Evolutionary conservation across 257 asterid genomes (phyloP).

Genomic region (Eustoma russellianum): DNA sequence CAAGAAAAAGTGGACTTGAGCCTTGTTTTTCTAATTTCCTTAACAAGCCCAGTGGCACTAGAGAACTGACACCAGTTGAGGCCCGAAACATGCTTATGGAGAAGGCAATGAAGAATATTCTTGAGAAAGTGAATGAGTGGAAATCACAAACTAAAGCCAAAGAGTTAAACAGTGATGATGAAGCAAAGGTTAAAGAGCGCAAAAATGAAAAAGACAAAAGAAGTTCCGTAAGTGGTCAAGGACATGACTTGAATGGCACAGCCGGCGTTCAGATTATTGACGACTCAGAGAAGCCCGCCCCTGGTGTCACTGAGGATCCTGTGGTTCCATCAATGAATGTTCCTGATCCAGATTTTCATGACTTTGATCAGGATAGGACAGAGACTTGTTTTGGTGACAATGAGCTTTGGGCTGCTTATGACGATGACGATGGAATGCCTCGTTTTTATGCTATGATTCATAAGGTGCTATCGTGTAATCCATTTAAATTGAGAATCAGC

Average conservation of each 20-base stretch:
- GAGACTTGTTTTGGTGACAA: slow-evolving; percentile 55
- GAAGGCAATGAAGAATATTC: slow-evolving; percentile 41
- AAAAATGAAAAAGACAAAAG: slow-evolving; percentile 21
- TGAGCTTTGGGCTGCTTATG: slow-evolving; percentile 84
- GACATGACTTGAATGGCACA: slow-evolving; percentile 28
- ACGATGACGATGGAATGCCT: slow-evolving; percentile 75
- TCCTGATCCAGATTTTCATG: slow-evolving; percentile 81
- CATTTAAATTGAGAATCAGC: slow-evolving; percentile 58
- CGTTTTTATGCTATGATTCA: slow-evolving; percentile 64
- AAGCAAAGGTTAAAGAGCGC: slow-evolving; percentile 15
- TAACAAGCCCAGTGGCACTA: slow-evolving; percentile 23
- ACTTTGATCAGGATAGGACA: slow-evolving; percentile 58
- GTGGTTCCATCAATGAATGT: slow-evolving; percentile 42
- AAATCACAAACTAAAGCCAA: slow-evolving; percentile 15
- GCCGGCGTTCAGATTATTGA: slow-evolving; percentile 19
- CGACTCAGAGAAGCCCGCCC: slow-evolving; percentile 20
- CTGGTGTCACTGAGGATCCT: slow-evolving; percentile 16
- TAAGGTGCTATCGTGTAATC: slow-evolving; percentile 54
- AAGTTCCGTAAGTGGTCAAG: slow-evolving; percentile 18
- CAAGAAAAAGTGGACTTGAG: slow-evolving; percentile 27
- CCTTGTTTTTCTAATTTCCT: slow-evolving; percentile 18
- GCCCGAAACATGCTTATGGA: slow-evolving; percentile 31
- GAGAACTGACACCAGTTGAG: slow-evolving; percentile 37
- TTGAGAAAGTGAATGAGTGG: slow-evolving; percentile 30
- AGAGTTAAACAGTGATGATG: slow-evolving; percentile 14